Conservation (phyloP, 805 yeast species). For the Tetrapisispora pingtungensis region DNA sequence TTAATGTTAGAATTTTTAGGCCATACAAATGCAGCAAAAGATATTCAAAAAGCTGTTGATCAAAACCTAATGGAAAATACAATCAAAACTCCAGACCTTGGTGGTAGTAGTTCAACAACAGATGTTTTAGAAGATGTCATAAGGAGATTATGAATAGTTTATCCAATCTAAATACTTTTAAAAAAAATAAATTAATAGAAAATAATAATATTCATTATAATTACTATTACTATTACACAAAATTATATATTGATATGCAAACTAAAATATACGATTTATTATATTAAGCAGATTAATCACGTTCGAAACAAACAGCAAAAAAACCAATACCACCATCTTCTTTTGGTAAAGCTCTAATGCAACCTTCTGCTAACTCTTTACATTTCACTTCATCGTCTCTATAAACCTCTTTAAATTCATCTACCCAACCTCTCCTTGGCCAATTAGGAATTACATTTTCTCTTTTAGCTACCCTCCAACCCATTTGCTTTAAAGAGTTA, state of each 20-base stretch:
- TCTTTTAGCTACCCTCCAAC: constrained; percentile 64
- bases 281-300: constrained; percentile 14
- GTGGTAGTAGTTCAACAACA: constrained; percentile 80
- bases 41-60: constrained; percentile 89
- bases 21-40: constrained; percentile 76
- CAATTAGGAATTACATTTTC: constrained; percentile 67
- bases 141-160: constrained; percentile 20
- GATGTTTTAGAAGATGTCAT: constrained; percentile 81
- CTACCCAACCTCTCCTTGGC: constrained; percentile 73
- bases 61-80: constrained; percentile 75
- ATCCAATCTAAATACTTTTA: background rate
- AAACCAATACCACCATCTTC: constrained; percentile 98
- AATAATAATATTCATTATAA: background rate
- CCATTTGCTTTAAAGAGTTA: constrained; percentile 46
- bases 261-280: background rate
- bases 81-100: constrained; percentile 83
- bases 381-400: constrained; percentile 37
- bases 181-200: background rate
- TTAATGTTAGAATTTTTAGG: constrained; percentile 97
- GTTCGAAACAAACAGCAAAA: constrained; percentile 86
- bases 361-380: constrained; percentile 63
- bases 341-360: constrained; percentile 76
- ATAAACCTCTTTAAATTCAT: constrained; percentile 51
- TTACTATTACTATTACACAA: background rate
- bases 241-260: background rate